A percentile compares a stretch with the other conserved stretches of the same genome.
Conservation (phyloP, 805 yeast species). For the Komagataella populi region DNA sequence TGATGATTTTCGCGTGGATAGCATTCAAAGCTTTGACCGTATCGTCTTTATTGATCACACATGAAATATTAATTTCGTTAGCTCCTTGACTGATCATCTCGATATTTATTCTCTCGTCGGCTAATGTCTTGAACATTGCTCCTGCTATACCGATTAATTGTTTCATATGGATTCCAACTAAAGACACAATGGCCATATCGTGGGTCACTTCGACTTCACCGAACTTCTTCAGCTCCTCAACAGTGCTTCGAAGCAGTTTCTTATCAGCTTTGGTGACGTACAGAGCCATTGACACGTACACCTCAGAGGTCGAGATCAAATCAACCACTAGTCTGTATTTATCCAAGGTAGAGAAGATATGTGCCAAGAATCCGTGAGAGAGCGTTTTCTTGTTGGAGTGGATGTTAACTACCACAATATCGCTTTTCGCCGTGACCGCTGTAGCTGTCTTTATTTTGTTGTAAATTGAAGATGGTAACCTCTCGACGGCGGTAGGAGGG, state of each 20-base stretch:
- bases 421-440: conserved; percentile 91
- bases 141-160: conserved; percentile 96
- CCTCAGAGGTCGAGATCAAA: conserved; percentile 93
- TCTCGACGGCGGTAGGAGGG: conserved; percentile 70
- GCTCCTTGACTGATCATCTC: conserved; percentile 99
- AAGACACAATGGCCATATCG: conserved; percentile 80
- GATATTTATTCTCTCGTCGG: conserved; percentile 82
- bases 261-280: conserved; percentile 56
- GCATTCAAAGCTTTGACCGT: conserved; percentile 77
- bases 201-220: conserved; percentile 86
- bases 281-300: conserved; percentile 96
- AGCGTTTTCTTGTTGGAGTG: conserved; percentile 89
- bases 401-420: conserved; percentile 82
- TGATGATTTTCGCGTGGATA: conserved; percentile 67
- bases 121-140: conserved; percentile 87
- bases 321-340: conserved; percentile 81
- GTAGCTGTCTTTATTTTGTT: conserved; percentile 63
- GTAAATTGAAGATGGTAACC: conserved; percentile 21
- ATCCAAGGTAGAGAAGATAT: conserved; percentile 78
- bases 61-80: conserved; percentile 91
- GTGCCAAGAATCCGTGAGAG: conserved; percentile 91
- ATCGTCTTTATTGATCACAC: conserved; percentile 79
- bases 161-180: conserved; percentile 96
- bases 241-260: conserved; percentile 51
- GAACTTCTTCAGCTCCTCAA: conserved; percentile 62